Conservation (phyloP, 1,139 yeast genomes). For the Sugiyamaella pinicola region DNA sequence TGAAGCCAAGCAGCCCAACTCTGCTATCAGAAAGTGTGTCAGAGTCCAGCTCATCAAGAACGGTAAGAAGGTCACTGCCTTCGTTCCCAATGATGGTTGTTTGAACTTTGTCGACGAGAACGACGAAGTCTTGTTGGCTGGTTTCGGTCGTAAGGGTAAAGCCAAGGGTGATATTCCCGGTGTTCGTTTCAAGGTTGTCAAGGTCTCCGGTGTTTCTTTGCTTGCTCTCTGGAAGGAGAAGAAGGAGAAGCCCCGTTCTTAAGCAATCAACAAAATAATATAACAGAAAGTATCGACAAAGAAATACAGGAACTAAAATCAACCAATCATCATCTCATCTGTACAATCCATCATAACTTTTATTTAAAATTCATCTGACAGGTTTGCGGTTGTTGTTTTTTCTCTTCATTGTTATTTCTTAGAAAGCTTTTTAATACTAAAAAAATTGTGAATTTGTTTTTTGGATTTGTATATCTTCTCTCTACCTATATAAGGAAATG, state of each 20-base stretch:
- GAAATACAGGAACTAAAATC: too few relatives aligned
- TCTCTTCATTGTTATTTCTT: constrained; percentile 1
- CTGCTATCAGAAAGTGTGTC: constrained; percentile 99
- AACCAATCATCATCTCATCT: constrained; percentile 8
- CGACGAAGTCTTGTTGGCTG: constrained; percentile 99
- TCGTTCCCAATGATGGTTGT: constrained; percentile 99
- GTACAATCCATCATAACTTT: constrained; percentile 12
- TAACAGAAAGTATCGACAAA: neutral
- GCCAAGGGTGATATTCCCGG: constrained; percentile 99
- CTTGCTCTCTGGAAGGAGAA: constrained; percentile 99
- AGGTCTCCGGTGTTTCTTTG: constrained; percentile 99
- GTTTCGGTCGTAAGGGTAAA: constrained; percentile 99
- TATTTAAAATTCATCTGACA: constrained; percentile 13
- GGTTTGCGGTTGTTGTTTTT: constrained; percentile 6
- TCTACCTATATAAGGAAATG: constrained; percentile 20
- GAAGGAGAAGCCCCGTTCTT: constrained; percentile 99
- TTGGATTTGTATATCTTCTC: constrained; percentile 16
- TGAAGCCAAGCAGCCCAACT: constrained; percentile 99
- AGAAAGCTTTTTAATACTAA: constrained; percentile 9
- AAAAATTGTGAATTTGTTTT: constrained; percentile 15
- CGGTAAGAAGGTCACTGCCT: constrained; percentile 99
- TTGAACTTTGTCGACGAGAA: constrained; percentile 98
- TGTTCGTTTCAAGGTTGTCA: constrained; percentile 99
- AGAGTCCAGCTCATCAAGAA: constrained; percentile 99
- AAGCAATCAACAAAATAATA: constrained; percentile 41